These are phyloP conservation scores for Heterobasidion parviporum DNA, from an alignment of 1,284 basidiomycete species.

Conservation along the genomic window DNA sequence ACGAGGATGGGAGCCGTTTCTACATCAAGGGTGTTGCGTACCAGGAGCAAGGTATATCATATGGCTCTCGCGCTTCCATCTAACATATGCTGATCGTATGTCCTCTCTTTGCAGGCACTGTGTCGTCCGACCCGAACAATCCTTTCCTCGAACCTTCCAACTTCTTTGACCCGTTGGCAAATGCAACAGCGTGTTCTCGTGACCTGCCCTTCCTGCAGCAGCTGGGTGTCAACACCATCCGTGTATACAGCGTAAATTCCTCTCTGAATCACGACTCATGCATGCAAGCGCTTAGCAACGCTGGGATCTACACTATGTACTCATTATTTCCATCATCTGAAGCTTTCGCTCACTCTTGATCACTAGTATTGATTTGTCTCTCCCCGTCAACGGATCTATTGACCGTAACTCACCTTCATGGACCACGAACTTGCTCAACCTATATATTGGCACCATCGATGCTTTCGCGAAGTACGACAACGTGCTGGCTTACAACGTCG, in stretches of 20 bases:
- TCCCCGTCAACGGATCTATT: conserved; percentile 84
- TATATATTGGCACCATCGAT: conserved; percentile 75
- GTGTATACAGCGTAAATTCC: conserved; percentile 82
- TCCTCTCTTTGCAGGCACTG: conserved; percentile 13
- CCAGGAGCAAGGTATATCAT: conserved; percentile 66
- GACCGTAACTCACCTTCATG: conserved; percentile 71
- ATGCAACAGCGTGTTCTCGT: conserved; percentile 61
- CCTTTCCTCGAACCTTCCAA: conserved; percentile 73
- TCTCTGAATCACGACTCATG: conserved; percentile 79
- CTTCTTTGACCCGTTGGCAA: conserved; percentile 72
- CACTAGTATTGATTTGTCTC: conserved; percentile 72
- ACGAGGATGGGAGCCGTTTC: conserved; percentile 65
- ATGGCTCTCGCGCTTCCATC: background rate
- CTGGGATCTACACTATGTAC: conserved; percentile 85
- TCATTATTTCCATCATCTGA: conserved; percentile 17
- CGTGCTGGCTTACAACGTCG: conserved; percentile 77
- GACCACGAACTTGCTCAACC: conserved; percentile 77
- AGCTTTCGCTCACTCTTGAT: conserved; percentile 8
- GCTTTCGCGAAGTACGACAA: conserved; percentile 80
- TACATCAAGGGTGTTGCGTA: conserved; percentile 92
- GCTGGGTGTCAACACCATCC: conserved; percentile 67
- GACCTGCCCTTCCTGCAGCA: conserved; percentile 73
- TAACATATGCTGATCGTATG: background rate
- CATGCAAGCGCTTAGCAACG: conserved; percentile 70
- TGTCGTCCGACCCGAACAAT: conserved; percentile 42